Evolutionary conservation across 371 early-diverging fungal genomes (phyloP), one percentile per base, ranked within the genome.

Genomic region (Haplosporangium sp.): DNA sequence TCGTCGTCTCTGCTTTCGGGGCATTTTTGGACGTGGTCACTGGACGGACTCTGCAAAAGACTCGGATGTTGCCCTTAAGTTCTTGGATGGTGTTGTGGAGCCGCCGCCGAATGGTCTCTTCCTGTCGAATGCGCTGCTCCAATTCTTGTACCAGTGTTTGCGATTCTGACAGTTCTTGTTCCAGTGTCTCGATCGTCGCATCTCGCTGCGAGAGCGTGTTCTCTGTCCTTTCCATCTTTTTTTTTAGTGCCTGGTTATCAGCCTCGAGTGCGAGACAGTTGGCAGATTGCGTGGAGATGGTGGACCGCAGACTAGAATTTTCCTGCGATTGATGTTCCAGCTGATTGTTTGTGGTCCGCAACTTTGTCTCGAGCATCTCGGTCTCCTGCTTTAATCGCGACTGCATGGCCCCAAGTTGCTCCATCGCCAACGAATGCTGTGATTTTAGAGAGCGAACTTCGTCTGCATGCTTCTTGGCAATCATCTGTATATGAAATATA

Each of bases 51-150:
- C 99, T 84, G 81, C 99, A 99, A 80, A 99, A 97, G 14, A 99
- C 98, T 29, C 99, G 91, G 58, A 99, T 98, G 65, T 98, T 96
- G 48, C 99, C 99, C 80, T 98, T 98, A 45, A 99, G 85, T 83
- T 99, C 98, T 79, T 95, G 97, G 52, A 97, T 91, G 0, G 91
- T 92, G 74, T 98, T 97, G 83, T 98, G 99, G 29, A 96, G 75
- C 46, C 86, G 81, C 62, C 97, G 86, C 14, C 98, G 89, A 6
- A 87, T 74, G 4, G 86, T 89, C 74, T 98, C 98, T 56, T 92
- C 93, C 16, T 87, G 84, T 46, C 94, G 83, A 37, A 95, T 72
- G 59, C 90, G 87, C 23, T 73, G 70, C 67, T 96, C 94, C 38
- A 95, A 52, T 13, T 84, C 85, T 36, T 62, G 70, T 1, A 86